phyloP scores from a whole-genome alignment of 805 yeast species.

The Ogataea pini region DNA sequence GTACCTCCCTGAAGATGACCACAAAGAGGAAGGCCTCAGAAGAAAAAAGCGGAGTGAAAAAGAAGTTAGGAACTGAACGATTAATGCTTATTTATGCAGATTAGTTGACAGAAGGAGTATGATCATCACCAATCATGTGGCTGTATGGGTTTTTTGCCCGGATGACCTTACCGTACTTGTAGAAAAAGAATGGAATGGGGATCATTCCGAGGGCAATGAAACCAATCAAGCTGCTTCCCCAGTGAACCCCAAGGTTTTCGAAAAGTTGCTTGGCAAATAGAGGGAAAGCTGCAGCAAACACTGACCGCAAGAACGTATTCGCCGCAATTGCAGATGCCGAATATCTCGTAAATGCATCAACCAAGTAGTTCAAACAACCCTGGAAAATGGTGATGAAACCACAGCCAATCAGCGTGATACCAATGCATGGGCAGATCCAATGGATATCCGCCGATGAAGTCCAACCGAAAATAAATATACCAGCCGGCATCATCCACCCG shows the following conservation, averaged over 20 bases:
- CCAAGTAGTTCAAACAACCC: conserved; percentile 64
- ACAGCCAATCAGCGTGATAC: conserved; percentile 59
- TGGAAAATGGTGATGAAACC: conserved; percentile 66
- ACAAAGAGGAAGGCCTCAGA: neutral
- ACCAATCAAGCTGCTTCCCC: conserved; percentile 70
- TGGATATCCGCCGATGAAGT: conserved; percentile 44
- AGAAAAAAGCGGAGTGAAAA: conserved; percentile 3
- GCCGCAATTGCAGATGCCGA: conserved; percentile 52
- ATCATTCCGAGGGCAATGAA: conserved; percentile 54
- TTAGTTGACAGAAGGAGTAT: neutral
- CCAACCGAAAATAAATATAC: conserved; percentile 69
- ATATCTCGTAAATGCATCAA: conserved; percentile 67
- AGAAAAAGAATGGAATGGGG: conserved; percentile 66
- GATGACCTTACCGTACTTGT: conserved; percentile 49
- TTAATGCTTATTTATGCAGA: neutral
- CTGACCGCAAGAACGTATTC: conserved; percentile 60
- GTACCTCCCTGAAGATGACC: neutral
- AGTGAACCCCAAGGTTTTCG: conserved; percentile 56
- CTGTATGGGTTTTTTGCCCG: conserved; percentile 35
- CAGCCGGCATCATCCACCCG: conserved; percentile 56
- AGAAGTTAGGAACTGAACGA: neutral
- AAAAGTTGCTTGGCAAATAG: conserved; percentile 63
- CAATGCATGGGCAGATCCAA: conserved; percentile 60
- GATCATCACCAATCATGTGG: conserved; percentile 1
- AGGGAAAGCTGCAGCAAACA: conserved; percentile 66